Conservation (phyloP, 441 rosid species). For the Jatropha multifida region DNA sequence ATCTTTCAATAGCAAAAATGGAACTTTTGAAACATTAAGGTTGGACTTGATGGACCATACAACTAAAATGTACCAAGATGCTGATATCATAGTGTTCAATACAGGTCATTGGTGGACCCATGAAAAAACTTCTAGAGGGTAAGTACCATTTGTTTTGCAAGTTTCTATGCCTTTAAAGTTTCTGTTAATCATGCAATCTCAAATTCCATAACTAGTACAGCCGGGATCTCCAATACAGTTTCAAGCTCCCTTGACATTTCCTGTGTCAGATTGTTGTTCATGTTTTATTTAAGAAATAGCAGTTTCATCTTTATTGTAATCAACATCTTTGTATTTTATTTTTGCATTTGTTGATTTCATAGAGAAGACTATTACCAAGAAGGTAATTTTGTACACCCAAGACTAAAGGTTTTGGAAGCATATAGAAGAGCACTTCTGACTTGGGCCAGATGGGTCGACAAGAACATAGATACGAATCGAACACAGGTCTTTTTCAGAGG, state of each 20-base stretch:
- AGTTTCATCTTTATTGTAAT: not conserved
- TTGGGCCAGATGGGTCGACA: slow-evolving; percentile 81
- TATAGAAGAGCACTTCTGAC: slow-evolving; percentile 63
- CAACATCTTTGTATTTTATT: not conserved
- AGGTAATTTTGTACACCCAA: slow-evolving; percentile 49
- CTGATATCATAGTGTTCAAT: slow-evolving; percentile 65
- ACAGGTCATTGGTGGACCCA: slow-evolving; percentile 97
- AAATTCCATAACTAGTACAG: not conserved
- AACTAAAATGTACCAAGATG: slow-evolving; percentile 56
- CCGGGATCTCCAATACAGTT: not conserved
- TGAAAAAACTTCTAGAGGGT: slow-evolving; percentile 82
- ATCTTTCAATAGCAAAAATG: slow-evolving; percentile 36
- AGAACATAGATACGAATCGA: slow-evolving; percentile 48
- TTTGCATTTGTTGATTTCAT: slow-evolving; percentile 19
- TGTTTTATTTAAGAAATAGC: not conserved
- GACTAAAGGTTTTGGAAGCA: slow-evolving; percentile 59
- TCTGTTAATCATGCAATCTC: not conserved
- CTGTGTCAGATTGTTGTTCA: not conserved
- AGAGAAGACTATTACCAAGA: slow-evolving; percentile 77
- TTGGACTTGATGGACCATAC: slow-evolving; percentile 64
- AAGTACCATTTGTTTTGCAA: slow-evolving; percentile 9
- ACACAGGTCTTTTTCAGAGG: slow-evolving; percentile 71
- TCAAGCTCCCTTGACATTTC: not conserved
- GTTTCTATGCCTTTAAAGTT: not conserved
- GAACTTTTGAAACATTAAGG: slow-evolving; percentile 59